These are phyloP conservation scores for Sistotremastrum suecicum DNA, from an alignment of 768 basidiomycete genomes.

Conservation along the genomic window DNA sequence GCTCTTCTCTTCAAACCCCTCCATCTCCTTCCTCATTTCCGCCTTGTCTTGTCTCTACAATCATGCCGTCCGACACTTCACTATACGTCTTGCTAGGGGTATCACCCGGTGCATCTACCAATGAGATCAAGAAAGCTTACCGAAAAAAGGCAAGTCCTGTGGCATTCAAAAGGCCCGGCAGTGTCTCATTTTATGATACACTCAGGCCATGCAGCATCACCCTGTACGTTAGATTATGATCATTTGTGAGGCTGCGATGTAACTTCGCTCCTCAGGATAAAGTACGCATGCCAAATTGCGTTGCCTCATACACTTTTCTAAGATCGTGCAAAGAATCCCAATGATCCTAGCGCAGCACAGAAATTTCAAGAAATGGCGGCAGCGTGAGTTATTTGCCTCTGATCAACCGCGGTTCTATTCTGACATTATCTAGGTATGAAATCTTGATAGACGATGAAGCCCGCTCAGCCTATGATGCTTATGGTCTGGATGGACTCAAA, in stretches of 20 bases:
- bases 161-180: constrained; percentile 6
- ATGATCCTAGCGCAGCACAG: constrained; percentile 68
- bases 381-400: constrained; percentile 39
- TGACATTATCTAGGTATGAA: constrained; percentile 46
- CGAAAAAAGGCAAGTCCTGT: constrained; percentile 59
- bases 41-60: not conserved
- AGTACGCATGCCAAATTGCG: constrained; percentile 21
- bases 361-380: constrained; percentile 85
- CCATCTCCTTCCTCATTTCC: not conserved
- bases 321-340: constrained; percentile 49
- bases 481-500: constrained; percentile 56
- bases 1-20: no score
- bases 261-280: constrained; percentile 41
- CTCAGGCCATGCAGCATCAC: constrained; percentile 75
- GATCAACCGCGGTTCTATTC: no score
- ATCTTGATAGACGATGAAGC: constrained; percentile 57
- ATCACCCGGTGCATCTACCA: constrained; percentile 46
- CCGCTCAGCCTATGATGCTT: constrained; percentile 57
- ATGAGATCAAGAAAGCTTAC: constrained; percentile 90
- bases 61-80: constrained; percentile 20
- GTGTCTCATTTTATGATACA: constrained; percentile 9
- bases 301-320: not conserved
- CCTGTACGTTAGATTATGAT: constrained; percentile 40
- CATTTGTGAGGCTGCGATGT: constrained; percentile 3
- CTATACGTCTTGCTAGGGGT: constrained; percentile 83